Percentiles rank a stretch among this genome's conserved stretches.
Evolutionary conservation across 805 yeast species (phyloP).

Genomic region (Kuraishia ogatae): DNA sequence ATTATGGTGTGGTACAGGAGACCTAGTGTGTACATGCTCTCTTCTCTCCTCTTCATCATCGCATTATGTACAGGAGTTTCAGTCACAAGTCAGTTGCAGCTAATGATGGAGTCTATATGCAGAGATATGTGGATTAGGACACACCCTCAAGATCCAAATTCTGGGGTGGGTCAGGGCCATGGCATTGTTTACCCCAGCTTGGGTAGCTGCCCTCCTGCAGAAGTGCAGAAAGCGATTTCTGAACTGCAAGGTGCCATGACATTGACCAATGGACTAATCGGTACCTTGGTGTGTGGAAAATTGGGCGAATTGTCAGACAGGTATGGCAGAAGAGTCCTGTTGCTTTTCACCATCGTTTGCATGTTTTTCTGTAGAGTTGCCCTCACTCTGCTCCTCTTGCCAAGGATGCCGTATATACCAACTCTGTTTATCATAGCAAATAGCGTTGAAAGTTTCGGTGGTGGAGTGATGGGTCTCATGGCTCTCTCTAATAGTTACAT

Average conservation of each 20-base stretch:
- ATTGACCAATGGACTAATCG: conserved; percentile 33
- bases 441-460: conserved; percentile 44
- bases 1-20: conserved; percentile 42
- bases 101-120: conserved; percentile 31
- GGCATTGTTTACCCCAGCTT: background rate
- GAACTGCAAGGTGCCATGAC: conserved; percentile 35
- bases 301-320: conserved; percentile 58
- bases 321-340: conserved; percentile 48
- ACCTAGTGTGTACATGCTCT: conserved; percentile 47
- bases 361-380: conserved; percentile 9
- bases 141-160: conserved; percentile 19
- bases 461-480: conserved; percentile 49
- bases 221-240: conserved; percentile 37
- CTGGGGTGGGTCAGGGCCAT: background rate
- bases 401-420: conserved; percentile 21
- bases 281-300: conserved; percentile 49
- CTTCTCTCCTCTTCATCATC: conserved; percentile 30
- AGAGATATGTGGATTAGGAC: conserved; percentile 14
- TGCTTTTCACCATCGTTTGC: conserved; percentile 21
- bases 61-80: conserved; percentile 32
- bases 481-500: conserved; percentile 62
- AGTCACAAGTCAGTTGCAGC: conserved; percentile 27
- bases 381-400: conserved; percentile 12
- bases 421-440: conserved; percentile 32
- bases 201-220: conserved; percentile 25